A percentile compares a stretch with the other conserved stretches of the same genome.
phyloP scores from a whole-genome alignment of 305 asterid genomes.

The Striga hermonthica region DNA sequence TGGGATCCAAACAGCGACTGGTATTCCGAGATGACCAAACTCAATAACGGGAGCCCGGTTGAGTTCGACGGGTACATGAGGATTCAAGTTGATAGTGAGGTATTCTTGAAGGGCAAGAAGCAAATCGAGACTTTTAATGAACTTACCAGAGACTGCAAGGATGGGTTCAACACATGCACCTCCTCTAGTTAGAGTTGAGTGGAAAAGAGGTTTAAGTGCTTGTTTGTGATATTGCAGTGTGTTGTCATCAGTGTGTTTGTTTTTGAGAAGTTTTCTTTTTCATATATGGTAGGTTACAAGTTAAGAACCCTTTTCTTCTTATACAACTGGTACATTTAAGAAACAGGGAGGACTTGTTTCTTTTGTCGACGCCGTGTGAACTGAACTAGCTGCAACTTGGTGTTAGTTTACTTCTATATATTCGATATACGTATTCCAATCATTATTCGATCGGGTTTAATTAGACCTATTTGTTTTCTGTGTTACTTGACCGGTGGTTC shows the following conservation, averaged over 20 bases:
- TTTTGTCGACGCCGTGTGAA: no score
- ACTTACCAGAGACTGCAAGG: slow-evolving; percentile 91
- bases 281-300: no score
- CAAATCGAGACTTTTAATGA: slow-evolving; percentile 80
- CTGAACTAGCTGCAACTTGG: no score
- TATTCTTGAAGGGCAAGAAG: slow-evolving; percentile 71
- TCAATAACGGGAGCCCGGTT: slow-evolving; percentile 47
- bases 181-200: slow-evolving; percentile 30
- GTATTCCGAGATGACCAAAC: slow-evolving; percentile 47
- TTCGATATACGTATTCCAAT: no score
- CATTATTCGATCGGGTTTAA: background rate
- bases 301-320: no score
- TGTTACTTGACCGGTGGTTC: no score
- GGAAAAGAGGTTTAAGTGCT: slow-evolving; percentile 26
- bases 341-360: no score
- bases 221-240: background rate
- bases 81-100: slow-evolving; percentile 92
- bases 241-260: no score
- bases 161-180: slow-evolving; percentile 78
- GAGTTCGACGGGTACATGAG: slow-evolving; percentile 86
- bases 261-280: no score
- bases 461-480: no score
- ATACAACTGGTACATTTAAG: no score
- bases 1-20: slow-evolving; percentile 64
- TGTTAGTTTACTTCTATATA: no score